A percentile compares a stretch with the other conserved stretches of the same genome.
These are phyloP conservation scores for Blastobotrys illinoisensis DNA, from an alignment of 1,139 yeast genomes.

Conservation along the genomic window DNA sequence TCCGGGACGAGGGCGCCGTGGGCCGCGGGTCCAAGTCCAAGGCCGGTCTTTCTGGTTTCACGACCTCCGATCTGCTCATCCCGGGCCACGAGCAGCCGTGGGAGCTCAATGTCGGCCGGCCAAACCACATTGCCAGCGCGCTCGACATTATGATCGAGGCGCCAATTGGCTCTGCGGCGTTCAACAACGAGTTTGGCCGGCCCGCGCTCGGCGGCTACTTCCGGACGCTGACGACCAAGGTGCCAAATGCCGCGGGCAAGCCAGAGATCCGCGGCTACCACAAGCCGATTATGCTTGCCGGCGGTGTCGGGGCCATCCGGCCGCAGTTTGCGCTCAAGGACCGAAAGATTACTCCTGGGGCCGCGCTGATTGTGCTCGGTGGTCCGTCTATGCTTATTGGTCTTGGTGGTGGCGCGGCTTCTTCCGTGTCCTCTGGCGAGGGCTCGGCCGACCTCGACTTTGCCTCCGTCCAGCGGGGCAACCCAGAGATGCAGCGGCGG, in stretches of 20 bases:
- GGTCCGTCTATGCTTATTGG: conserved; percentile 99
- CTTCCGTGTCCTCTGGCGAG: conserved; percentile 91
- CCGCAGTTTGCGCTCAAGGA: conserved; percentile 90
- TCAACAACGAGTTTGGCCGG: conserved; percentile 97
- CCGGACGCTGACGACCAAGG: conserved; percentile 86
- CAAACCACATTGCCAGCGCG: conserved; percentile 87
- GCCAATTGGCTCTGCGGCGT: conserved; percentile 96
- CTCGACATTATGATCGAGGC: conserved; percentile 96
- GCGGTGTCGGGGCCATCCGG: conserved; percentile 96
- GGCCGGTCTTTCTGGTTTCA: conserved; percentile 92
- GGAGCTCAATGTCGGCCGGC: conserved; percentile 88
- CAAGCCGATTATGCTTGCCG: conserved; percentile 98
- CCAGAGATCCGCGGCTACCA: conserved; percentile 91
- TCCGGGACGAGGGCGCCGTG: conserved; percentile 99
- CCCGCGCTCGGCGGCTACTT: conserved; percentile 97
- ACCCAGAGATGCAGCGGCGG: conserved; percentile 98
- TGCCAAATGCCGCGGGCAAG: conserved; percentile 54
- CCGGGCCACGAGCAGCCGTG: conserved; percentile 89
- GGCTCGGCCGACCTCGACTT: conserved; percentile 94
- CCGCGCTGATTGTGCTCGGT: conserved; percentile 88
- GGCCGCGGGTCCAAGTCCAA: conserved; percentile 97
- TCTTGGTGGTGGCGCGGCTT: conserved; percentile 99
- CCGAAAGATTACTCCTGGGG: conserved; percentile 84
- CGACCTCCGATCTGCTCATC: conserved; percentile 85
- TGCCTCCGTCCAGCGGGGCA: conserved; percentile 98